These are phyloP conservation scores for Wickerhamiella parazyma DNA, from an alignment of 805 yeast genomes.

Conservation along the genomic window DNA sequence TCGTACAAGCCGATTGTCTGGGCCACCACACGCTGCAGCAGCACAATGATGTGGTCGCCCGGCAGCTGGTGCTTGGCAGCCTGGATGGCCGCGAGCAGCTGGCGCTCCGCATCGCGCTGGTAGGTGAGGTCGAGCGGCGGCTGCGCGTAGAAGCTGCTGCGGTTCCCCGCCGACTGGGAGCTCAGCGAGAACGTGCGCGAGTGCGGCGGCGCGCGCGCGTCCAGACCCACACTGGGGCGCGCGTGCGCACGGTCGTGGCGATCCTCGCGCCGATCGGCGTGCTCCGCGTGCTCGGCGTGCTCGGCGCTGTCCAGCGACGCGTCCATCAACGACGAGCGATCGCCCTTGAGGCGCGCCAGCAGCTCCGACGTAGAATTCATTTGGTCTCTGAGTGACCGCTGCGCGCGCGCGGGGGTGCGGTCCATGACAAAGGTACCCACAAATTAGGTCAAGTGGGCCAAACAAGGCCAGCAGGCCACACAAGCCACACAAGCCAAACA, in stretches of 20 bases:
- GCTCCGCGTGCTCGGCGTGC: too few species aligned
- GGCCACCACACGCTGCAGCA: slow-evolving; percentile 18
- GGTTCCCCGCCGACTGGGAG: not conserved
- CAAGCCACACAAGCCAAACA: too few species aligned
- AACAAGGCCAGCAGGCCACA: too few species aligned
- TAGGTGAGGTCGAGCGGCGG: slow-evolving; percentile 10
- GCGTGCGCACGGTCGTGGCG: not conserved
- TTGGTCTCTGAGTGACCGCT: slow-evolving; percentile 2
- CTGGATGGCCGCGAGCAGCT: slow-evolving; percentile 15
- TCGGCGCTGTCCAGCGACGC: not conserved
- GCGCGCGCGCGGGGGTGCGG: slow-evolving; percentile 3
- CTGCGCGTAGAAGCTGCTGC: not conserved
- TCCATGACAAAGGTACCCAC: slow-evolving; percentile 2
- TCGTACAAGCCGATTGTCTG: slow-evolving; percentile 16
- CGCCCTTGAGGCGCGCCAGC: not conserved
- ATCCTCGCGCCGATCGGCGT: too few species aligned
- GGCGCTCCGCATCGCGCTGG: slow-evolving; percentile 18
- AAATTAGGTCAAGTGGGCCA: not conserved
- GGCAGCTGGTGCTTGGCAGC: slow-evolving; percentile 13
- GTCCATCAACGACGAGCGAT: slow-evolving; percentile 1
- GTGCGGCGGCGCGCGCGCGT: not conserved
- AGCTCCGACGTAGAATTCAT: slow-evolving; percentile 3
- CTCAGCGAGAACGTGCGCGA: not conserved
- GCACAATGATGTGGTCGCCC: slow-evolving; percentile 15
- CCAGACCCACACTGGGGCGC: not conserved